Evolutionary conservation across 352 stramenopile species (phyloP), one percentile per base, ranked within the genome.

Genomic region (Pythium vanterpoolii): DNA sequence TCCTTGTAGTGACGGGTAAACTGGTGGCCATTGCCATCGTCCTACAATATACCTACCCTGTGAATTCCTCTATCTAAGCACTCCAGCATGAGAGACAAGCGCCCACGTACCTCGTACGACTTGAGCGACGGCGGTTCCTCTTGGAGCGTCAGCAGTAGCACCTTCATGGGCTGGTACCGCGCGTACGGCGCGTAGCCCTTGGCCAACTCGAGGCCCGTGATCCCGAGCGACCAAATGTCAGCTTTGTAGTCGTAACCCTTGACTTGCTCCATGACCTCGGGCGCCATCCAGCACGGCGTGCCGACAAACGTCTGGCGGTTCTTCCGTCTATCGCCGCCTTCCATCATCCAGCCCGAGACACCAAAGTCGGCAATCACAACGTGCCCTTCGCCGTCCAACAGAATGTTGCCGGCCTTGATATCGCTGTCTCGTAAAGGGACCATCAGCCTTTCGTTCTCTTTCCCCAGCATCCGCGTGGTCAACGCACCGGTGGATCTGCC

Each of bases 171-270:
- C 53, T 98, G 93, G 66, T 98, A 98, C 26, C 96, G 90, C 21
- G 97, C 97, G 71, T 99, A 99, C 0, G 97, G 97, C 24, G 97
- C 97, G 69, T 98, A 98, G 10, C 97, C 97, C 76, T 99, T 99
- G 21, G 97, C 97, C 8, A 99, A 79, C 78, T 99, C 97, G 34
- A 99, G 74, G 16, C 95, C 97, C 5, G 97, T 99, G 71, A 99
- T 99, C 14, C 97, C 97, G 21, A 99, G 88, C 71, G 91, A 98
- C 97, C 97, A 99, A 67, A 99, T 99, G 74, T 99, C 97, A 18
- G 97, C 97, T 73, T 98, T 98, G 71, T 98, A 98, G 73, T 96
- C 86, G 69, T 96, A 96, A 27, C 86, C 86, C 57, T 80, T 85
- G 42, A 92, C 83, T 54, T 97, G 87, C 71, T 97, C 88, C 88